A percentile compares a stretch with the other conserved stretches of the same genome.
Evolutionary conservation across 2,329 filamentous ascomycete species (phyloP).

Genomic region (Davidsoniella virescens): DNA sequence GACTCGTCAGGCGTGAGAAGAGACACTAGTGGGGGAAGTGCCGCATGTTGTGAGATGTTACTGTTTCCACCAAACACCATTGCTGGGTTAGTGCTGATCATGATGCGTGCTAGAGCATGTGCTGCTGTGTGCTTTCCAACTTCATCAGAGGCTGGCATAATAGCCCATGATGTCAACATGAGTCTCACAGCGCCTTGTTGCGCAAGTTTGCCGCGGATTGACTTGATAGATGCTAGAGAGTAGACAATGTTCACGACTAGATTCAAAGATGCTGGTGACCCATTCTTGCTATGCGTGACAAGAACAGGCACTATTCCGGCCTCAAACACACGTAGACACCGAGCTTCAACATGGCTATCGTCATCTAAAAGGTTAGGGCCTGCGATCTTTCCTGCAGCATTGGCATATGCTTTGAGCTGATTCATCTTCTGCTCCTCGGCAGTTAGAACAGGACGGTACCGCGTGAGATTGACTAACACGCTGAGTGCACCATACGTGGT

Average conservation of each 20-base stretch:
- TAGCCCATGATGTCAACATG: conserved; percentile 53
- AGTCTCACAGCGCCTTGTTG: conserved; percentile 90
- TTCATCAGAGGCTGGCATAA: conserved; percentile 37
- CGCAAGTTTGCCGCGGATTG: conserved; percentile 61
- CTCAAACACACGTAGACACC: conserved; percentile 66
- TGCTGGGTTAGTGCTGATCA: conserved; percentile 71
- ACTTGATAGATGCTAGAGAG: conserved; percentile 57
- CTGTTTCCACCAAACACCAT: conserved; percentile 69
- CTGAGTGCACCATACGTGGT: conserved; percentile 74
- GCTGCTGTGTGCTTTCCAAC: conserved; percentile 43
- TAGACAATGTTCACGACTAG: conserved; percentile 64
- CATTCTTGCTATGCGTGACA: conserved; percentile 56
- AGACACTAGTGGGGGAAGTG: conserved; percentile 65
- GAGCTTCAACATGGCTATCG: conserved; percentile 55
- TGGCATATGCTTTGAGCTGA: conserved; percentile 87
- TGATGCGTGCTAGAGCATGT: conserved; percentile 67
- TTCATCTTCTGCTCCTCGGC: conserved; percentile 88
- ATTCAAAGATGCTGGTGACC: conserved; percentile 52
- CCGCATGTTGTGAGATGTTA: conserved; percentile 57
- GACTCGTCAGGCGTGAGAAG: conserved; percentile 53
- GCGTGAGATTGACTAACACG: conserved; percentile 70
- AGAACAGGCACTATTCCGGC: conserved; percentile 63
- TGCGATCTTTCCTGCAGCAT: conserved; percentile 54
- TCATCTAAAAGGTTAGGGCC: conserved; percentile 54
- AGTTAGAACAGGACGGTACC: conserved; percentile 58